Percentiles rank a stretch among this genome's conserved stretches.
These are phyloP conservation scores for Lactifluus echinatus DNA, from an alignment of 768 basidiomycete species.

Conservation along the genomic window DNA sequence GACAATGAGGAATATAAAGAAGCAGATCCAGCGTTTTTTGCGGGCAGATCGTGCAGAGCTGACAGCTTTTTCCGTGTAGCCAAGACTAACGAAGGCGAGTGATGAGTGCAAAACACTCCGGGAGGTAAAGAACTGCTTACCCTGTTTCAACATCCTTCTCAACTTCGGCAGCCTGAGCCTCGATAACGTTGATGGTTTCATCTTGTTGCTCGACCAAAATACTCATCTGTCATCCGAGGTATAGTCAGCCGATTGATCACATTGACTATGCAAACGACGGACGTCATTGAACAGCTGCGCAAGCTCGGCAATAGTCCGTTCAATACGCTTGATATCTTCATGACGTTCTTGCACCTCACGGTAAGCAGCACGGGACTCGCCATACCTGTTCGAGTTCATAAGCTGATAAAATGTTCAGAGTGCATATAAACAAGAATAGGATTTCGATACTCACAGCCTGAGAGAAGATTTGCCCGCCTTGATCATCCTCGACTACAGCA, in stretches of 20 bases:
- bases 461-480: constrained; percentile 66
- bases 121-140: constrained; percentile 34
- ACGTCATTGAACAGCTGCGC: constrained; percentile 96
- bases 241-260: background rate
- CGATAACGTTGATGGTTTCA: constrained; percentile 76
- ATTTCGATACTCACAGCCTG: constrained; percentile 43
- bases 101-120: constrained; percentile 4
- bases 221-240: constrained; percentile 57
- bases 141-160: constrained; percentile 82
- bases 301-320: constrained; percentile 84
- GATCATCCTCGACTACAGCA: constrained; percentile 55
- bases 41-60: constrained; percentile 79
- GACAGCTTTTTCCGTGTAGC: constrained; percentile 83
- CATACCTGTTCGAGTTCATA: constrained; percentile 85
- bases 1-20: constrained; percentile 57
- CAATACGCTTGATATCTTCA: constrained; percentile 92
- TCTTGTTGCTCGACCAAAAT: constrained; percentile 93
- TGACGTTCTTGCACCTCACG: constrained; percentile 97
- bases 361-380: constrained; percentile 83
- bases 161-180: constrained; percentile 62
- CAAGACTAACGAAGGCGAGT: constrained; percentile 39
- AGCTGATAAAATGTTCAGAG: constrained; percentile 39
- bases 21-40: constrained; percentile 97
- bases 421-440: background rate
- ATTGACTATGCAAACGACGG: constrained; percentile 23